These are phyloP conservation scores for Euphrasia confusa DNA, from an alignment of 257 asterid species.

Conservation along the genomic window DNA sequence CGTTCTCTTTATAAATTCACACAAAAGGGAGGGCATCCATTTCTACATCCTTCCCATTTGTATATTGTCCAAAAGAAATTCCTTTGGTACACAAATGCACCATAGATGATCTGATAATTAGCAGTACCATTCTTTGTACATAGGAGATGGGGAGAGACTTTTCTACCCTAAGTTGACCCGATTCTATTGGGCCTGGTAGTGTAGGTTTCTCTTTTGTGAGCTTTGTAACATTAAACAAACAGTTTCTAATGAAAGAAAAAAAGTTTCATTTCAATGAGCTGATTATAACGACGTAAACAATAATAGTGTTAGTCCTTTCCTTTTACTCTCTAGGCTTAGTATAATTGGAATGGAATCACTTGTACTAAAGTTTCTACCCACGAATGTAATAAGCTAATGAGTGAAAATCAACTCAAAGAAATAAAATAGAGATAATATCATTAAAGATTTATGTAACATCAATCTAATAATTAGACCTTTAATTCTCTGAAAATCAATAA, in stretches of 20 bases:
- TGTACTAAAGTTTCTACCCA: too few relatives aligned
- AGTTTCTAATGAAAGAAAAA: conserved; percentile 25
- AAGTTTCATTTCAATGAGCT: background rate
- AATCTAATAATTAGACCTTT: too few relatives aligned
- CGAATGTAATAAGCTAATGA: too few relatives aligned
- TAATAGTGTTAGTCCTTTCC: too few relatives aligned
- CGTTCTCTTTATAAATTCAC: background rate
- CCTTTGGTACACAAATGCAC: conserved; percentile 46
- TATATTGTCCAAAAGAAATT: conserved; percentile 23
- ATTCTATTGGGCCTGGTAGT: conserved; percentile 17
- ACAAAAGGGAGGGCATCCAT: conserved; percentile 33
- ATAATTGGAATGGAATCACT: too few relatives aligned
- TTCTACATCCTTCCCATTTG: conserved; percentile 35
- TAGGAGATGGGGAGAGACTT: conserved; percentile 14
- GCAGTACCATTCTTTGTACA: conserved; percentile 50
- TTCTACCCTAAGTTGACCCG: too few relatives aligned
- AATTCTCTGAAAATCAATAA: too few relatives aligned
- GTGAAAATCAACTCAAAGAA: too few relatives aligned
- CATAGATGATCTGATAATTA: conserved; percentile 36
- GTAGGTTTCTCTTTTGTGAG: conserved; percentile 20
- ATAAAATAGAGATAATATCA: too few relatives aligned
- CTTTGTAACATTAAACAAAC: conserved; percentile 25
- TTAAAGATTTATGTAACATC: too few relatives aligned
- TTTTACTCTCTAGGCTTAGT: too few relatives aligned
- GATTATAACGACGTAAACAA: too few relatives aligned